A percentile compares a stretch with the other conserved stretches of the same genome.
Conservation (phyloP, 2,329 filamentous ascomycete genomes). For the Ophiocordyceps polyrhachis-furcata region DNA sequence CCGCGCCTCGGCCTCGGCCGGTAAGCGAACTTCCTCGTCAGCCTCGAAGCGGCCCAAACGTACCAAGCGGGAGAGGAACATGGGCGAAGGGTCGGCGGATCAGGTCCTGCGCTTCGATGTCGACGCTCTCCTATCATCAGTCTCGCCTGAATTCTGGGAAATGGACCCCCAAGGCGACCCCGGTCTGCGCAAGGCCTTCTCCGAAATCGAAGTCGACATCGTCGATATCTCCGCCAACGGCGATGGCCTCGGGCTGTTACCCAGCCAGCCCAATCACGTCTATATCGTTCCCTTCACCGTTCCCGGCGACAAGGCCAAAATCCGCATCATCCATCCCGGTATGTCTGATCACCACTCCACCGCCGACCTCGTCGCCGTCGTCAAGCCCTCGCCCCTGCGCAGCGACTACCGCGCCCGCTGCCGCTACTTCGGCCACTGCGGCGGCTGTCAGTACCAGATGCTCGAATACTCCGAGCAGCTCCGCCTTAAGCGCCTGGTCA, state of each 20-base stretch:
- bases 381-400: constrained; percentile 53
- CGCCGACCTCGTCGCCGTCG: constrained; percentile 66
- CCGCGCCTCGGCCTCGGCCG: background rate
- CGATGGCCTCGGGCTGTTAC: constrained; percentile 65
- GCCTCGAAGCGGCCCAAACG: constrained; percentile 20
- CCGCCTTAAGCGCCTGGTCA: constrained; percentile 61
- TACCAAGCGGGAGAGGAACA: constrained; percentile 39
- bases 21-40: background rate
- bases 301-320: constrained; percentile 64
- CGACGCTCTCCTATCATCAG: constrained; percentile 28
- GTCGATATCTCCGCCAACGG: constrained; percentile 74
- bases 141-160: too few species aligned
- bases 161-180: constrained; percentile 10
- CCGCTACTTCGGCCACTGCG: constrained; percentile 72
- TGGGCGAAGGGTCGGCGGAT: constrained; percentile 42
- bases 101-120: constrained; percentile 50
- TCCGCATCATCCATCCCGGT: constrained; percentile 62
- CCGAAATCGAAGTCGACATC: constrained; percentile 69
- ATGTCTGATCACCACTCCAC: constrained; percentile 47
- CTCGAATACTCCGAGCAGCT: constrained; percentile 77
- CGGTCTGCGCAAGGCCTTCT: constrained; percentile 43
- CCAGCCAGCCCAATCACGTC: constrained; percentile 38
- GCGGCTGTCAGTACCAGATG: constrained; percentile 96
- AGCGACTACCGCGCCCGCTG: constrained; percentile 64
- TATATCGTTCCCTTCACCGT: constrained; percentile 80